A percentile compares a stretch with the other conserved stretches of the same genome.
phyloP scores from a whole-genome alignment of 2,329 filamentous ascomycete genomes.

The Ambrosiella cleistominuta region DNA sequence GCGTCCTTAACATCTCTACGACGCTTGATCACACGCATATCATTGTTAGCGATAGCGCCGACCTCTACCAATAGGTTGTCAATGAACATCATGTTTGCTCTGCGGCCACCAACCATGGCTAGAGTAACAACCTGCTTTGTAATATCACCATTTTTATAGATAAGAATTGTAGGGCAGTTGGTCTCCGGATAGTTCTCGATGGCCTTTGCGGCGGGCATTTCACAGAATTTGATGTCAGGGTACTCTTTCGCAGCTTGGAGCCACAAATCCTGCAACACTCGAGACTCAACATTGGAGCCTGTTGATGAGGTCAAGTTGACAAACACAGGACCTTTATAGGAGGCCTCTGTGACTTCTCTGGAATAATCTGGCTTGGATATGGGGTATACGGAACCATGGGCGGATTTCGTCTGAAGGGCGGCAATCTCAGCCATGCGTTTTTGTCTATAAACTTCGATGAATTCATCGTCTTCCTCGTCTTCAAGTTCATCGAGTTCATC shows the following conservation, averaged over 20 bases:
- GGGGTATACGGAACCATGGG: constrained; percentile 83
- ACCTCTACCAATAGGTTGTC: constrained; percentile 68
- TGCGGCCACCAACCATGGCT: constrained; percentile 54
- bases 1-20: constrained; percentile 42
- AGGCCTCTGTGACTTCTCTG: constrained; percentile 81
- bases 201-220: constrained; percentile 79
- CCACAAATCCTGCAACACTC: constrained; percentile 73
- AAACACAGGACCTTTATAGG: constrained; percentile 47
- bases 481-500: constrained; percentile 88
- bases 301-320: constrained; percentile 68
- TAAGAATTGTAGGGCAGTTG: constrained; percentile 84
- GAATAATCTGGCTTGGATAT: constrained; percentile 88
- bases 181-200: constrained; percentile 92
- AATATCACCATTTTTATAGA: constrained; percentile 88
- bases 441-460: constrained; percentile 72
- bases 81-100: constrained; percentile 54
- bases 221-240: constrained; percentile 92
- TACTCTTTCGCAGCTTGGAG: constrained; percentile 66
- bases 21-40: constrained; percentile 55
- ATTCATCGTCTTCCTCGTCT: constrained; percentile 86
- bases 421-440: constrained; percentile 75
- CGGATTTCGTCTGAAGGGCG: constrained; percentile 53
- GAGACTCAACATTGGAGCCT: constrained; percentile 70
- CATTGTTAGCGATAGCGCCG: constrained; percentile 60
- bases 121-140: constrained; percentile 83